Conservation (phyloP, 129 eudicot genomes). For the Rutidosis leptorrhynchoides region DNA sequence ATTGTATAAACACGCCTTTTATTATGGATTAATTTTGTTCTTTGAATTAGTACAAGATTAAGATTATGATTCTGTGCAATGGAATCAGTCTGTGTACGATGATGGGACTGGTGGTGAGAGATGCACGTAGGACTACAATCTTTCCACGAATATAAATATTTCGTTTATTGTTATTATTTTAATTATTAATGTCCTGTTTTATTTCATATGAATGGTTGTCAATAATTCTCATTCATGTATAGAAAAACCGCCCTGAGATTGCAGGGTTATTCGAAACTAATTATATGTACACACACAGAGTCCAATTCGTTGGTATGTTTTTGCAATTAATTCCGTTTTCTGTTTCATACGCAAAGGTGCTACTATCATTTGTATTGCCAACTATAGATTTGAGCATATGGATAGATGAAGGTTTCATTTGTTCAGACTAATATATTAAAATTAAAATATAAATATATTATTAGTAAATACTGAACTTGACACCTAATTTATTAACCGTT, state of each 20-base stretch:
- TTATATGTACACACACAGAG: constrained; percentile 18
- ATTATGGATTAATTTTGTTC: constrained; percentile 9
- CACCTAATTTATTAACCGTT: too few species aligned
- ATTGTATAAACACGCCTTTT: constrained; percentile 25
- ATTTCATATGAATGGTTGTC: constrained; percentile 30
- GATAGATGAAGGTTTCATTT: too few species aligned
- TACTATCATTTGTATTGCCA: constrained; percentile 3
- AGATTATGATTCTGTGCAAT: constrained; percentile 16
- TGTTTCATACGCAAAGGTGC: background rate
- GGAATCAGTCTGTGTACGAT: constrained; percentile 8
- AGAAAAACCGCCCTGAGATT: constrained; percentile 36
- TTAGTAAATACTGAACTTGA: too few species aligned
- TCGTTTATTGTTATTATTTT: constrained; percentile 27
- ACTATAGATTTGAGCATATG: constrained; percentile 14
- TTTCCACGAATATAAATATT: constrained; percentile 17
- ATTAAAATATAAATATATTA: too few species aligned
- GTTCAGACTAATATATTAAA: too few species aligned
- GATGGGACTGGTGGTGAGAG: constrained; percentile 20
- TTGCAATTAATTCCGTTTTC: background rate
- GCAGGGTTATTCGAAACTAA: constrained; percentile 28
- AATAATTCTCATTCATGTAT: constrained; percentile 36
- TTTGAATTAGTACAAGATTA: constrained; percentile 19
- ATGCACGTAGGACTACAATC: constrained; percentile 18
- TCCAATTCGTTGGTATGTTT: constrained; percentile 11
- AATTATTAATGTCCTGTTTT: constrained; percentile 18